Percentiles rank a stretch among this genome's conserved stretches.
These are phyloP conservation scores for Papiliotrema flavescens DNA, from an alignment of 1,284 basidiomycete genomes.

Conservation along the genomic window DNA sequence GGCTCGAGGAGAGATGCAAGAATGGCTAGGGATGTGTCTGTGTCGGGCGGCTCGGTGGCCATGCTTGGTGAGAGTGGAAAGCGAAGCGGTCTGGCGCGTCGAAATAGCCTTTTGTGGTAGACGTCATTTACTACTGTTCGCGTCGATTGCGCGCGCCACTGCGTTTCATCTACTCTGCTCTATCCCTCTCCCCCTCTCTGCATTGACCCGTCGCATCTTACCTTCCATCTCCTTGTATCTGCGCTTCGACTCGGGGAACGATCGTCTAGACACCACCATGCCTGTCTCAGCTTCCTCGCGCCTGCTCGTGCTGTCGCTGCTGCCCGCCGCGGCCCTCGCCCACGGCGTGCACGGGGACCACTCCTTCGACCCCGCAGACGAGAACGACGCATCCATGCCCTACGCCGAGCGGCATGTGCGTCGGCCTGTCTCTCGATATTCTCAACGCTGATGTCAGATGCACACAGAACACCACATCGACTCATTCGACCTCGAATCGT, in stretches of 20 bases:
- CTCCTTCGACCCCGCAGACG: conserved; percentile 31
- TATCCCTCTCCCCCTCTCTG: no score
- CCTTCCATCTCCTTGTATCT: no score
- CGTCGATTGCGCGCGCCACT: no score
- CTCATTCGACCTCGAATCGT: conserved; percentile 45
- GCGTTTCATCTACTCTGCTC: no score
- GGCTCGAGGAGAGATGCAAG: conserved; percentile 43
- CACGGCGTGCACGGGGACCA: conserved; percentile 39
- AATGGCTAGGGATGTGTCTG: conserved; percentile 35
- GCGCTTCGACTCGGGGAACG: no score
- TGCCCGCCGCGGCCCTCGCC: conserved; percentile 5
- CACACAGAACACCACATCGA: conserved; percentile 49
- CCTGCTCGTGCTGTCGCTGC: conserved; percentile 4
- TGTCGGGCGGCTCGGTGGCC: conserved; percentile 7
- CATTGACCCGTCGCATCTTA: no score
- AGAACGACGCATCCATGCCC: conserved; percentile 29
- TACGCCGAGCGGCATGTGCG: conserved; percentile 59
- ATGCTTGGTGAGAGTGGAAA: neutral
- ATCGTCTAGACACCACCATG: no score
- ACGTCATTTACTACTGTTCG: no score
- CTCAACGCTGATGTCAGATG: conserved; percentile 31
- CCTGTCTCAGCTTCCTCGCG: conserved; percentile 9
- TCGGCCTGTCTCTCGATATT: conserved; percentile 4
- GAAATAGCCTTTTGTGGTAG: no score
- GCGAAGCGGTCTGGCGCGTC: neutral